These are phyloP conservation scores for Scheffersomyces coipomensis DNA, from an alignment of 805 yeast species.

Conservation along the genomic window DNA sequence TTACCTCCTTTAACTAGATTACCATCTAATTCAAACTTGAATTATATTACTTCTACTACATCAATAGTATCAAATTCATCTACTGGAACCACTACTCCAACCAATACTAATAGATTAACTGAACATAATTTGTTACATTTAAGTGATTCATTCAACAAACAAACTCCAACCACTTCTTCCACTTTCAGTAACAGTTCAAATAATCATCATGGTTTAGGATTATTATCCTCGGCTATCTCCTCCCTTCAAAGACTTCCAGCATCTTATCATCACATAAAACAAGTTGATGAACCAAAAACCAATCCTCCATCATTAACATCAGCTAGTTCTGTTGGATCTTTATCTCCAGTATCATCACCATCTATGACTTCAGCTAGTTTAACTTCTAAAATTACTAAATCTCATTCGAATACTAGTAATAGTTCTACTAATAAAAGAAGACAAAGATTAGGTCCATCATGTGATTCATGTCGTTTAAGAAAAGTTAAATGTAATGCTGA, in stretches of 20 bases:
- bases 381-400: background rate
- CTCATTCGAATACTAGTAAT: background rate
- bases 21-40: background rate
- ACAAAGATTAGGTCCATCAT: conserved; percentile 73
- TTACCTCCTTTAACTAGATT: background rate
- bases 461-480: conserved; percentile 67
- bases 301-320: conserved; percentile 1
- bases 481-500: conserved; percentile 76
- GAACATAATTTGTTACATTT: conserved; percentile 2
- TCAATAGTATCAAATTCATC: background rate
- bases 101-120: background rate
- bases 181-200: background rate
- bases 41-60: background rate
- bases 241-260: conserved; percentile 4
- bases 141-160: background rate
- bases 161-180: too few relatives aligned
- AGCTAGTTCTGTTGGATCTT: conserved; percentile 5
- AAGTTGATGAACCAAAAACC: background rate
- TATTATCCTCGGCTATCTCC: conserved; percentile 6
- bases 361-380: background rate
- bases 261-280: background rate
- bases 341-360: conserved; percentile 7
- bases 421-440: conserved; percentile 32
- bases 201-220: conserved; percentile 7
- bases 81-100: conserved; percentile 7